Base-by-base conservation (phyloP, 2,329 filamentous ascomycete genomes). In the Aureobasidium sp. region DNA sequence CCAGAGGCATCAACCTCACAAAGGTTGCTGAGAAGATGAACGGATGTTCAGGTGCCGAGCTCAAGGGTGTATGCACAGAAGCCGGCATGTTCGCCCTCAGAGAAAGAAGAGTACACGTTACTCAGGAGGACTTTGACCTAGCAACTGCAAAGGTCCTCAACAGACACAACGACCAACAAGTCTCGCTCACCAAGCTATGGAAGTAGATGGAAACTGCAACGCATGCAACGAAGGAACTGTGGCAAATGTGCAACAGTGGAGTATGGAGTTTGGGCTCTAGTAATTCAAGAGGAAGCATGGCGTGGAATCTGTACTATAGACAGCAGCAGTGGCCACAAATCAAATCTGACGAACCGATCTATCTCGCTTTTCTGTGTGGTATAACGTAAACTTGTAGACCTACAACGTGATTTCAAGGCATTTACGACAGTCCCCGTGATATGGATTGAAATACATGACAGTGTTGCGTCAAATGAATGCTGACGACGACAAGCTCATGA, bases 21-120 rank as follows among this genome's bases (percentile, higher is more conserved):
- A 99, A 99, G 86, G 96, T 97, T 70, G 94, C 94, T 34, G 94
- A 99, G 82, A 97, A 97, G 85, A 99, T 99, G 94, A 97, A 97
- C 72, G 94, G 94, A 57, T 99, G 94, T 78, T 97, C 92, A 3
- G 94, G 94, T 64, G 94, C 94, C 61, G 94, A 99, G 78, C 79
- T 99, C 70, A 99, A 99, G 85, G 94, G 94, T 80, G 94, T 99
- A 52, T 99, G 94, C 76, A 99, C 94, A 50, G 94, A 99, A 77
- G 91, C 94, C 2, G 94, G 94, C 70, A 99, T 99, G 94, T 99
- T 94, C 73, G 94, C 94, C 15, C 82, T 99, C 67, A 87, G 94
- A 69, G 94, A 99, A 80, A 84, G 94, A 73, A 87, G 94, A 78
- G 93, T 99, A 63, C 94, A 99, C 75, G 94, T 99, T 68, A 99